Evolutionary conservation across 2,329 filamentous ascomycete species (phyloP).

Genomic region (Eutypa lata): DNA sequence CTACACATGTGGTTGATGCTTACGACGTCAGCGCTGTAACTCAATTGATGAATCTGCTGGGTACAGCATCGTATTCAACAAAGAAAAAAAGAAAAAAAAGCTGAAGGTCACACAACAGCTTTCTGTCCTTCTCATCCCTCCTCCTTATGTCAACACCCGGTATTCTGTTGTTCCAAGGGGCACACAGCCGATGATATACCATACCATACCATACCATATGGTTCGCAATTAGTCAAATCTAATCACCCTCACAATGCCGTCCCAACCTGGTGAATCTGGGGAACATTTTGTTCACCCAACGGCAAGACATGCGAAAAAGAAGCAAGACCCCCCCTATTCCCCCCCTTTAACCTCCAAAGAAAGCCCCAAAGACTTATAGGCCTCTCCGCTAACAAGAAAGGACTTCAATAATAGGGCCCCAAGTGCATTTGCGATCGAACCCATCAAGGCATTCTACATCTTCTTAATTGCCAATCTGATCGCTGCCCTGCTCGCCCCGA

Average conservation of each 20-base stretch:
- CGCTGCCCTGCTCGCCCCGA: conserved; percentile 80
- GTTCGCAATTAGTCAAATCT: not conserved
- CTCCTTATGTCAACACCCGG: too few relatives aligned
- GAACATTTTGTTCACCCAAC: conserved; percentile 24
- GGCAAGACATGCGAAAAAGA: conserved; percentile 30
- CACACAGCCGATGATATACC: too few relatives aligned
- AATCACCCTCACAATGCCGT: conserved; percentile 23
- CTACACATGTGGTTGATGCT: too few relatives aligned
- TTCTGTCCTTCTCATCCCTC: too few relatives aligned
- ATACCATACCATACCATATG: too few relatives aligned
- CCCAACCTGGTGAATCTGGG: conserved; percentile 9
- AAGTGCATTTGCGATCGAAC: conserved; percentile 62
- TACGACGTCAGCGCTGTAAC: too few relatives aligned
- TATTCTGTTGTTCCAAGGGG: too few relatives aligned
- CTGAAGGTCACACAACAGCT: too few relatives aligned
- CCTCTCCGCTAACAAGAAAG: conserved; percentile 7
- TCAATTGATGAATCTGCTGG: too few relatives aligned
- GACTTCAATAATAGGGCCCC: conserved; percentile 32
- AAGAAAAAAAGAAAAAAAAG: too few relatives aligned
- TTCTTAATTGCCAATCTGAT: conserved; percentile 72
- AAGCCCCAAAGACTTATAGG: not conserved
- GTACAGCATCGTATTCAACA: too few relatives aligned
- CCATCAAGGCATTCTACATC: conserved; percentile 75
- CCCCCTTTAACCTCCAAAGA: not conserved
- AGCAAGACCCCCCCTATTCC: conserved; percentile 14